phyloP scores from a whole-genome alignment of 495 filamentous ascomycete genomes.

The Lindgomyces ingoldianus region DNA sequence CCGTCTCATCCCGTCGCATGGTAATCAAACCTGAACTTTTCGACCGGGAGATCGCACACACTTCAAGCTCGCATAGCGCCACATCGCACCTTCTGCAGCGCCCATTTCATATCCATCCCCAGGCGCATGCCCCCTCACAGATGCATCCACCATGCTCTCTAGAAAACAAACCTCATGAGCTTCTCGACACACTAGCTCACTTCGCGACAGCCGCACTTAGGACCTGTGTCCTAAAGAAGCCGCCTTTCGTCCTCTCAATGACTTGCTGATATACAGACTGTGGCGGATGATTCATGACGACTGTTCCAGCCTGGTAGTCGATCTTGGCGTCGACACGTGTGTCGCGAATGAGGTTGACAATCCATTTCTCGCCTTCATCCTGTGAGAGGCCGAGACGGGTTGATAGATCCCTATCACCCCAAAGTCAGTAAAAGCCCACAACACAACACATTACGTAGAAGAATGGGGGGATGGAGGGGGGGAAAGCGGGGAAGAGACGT shows the following conservation, averaged over 20 bases:
- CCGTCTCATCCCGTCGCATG: no score
- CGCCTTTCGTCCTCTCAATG: conserved; percentile 93
- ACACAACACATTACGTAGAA: not conserved
- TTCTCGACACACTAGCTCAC: no score
- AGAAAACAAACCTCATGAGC: no score
- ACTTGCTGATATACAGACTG: conserved; percentile 99
- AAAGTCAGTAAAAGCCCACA: conserved; percentile 30
- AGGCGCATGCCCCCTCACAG: no score
- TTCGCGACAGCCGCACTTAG: conserved; percentile 47
- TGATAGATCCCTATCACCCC: conserved; percentile 76
- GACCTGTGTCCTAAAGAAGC: conserved; percentile 71
- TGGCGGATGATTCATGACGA: conserved; percentile 98
- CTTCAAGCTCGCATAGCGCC: no score
- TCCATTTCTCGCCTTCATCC: conserved; percentile 99
- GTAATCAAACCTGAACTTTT: no score
- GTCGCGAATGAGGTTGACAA: conserved; percentile 97
- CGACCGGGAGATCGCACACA: no score
- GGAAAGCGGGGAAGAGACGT: conserved; percentile 33
- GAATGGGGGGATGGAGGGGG: not conserved
- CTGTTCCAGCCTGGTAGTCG: conserved; percentile 96
- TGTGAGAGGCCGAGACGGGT: conserved; percentile 82
- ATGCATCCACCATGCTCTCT: no score
- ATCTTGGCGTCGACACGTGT: conserved; percentile 98
- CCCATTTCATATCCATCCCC: no score
- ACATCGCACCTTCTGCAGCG: no score